These are phyloP conservation scores for Exophiala oligosperma DNA, from an alignment of 2,329 filamentous ascomycete genomes.

Conservation along the genomic window DNA sequence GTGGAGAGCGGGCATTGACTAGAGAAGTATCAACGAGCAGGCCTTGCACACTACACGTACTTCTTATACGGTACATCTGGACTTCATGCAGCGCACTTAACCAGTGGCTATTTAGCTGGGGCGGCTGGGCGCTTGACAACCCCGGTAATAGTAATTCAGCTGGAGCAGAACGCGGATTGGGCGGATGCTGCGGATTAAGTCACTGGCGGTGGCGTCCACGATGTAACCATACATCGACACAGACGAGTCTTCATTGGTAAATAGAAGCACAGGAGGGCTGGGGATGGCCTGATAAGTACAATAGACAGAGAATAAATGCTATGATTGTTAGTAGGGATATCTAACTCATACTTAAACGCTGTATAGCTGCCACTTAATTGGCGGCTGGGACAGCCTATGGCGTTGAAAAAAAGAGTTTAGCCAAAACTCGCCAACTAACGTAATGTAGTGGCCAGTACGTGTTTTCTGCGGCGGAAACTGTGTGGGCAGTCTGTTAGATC, in stretches of 20 bases:
- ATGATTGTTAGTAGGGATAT: not conserved
- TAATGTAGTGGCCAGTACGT: too few species aligned
- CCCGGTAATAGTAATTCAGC: not conserved
- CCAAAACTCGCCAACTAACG: too few species aligned
- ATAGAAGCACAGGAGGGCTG: not conserved
- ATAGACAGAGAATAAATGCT: not conserved
- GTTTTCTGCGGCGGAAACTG: too few species aligned
- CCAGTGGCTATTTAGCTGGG: not conserved
- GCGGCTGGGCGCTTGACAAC: not conserved
- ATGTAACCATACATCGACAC: not conserved
- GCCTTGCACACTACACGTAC: conserved; percentile 1
- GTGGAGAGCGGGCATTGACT: conserved; percentile 1
- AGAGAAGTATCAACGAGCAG: not conserved
- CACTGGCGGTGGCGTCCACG: not conserved
- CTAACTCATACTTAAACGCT: not conserved
- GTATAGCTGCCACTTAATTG: not conserved
- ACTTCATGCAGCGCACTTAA: conserved; percentile 2
- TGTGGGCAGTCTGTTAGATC: too few species aligned
- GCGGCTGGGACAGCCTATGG: too few species aligned
- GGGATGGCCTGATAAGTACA: not conserved
- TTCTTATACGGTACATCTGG: not conserved
- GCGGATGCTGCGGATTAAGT: not conserved
- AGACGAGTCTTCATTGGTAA: not conserved
- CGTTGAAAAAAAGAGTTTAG: too few species aligned
- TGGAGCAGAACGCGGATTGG: not conserved